Conservation (phyloP, 345 rosid genomes). For the Gossypium raimondii region DNA sequence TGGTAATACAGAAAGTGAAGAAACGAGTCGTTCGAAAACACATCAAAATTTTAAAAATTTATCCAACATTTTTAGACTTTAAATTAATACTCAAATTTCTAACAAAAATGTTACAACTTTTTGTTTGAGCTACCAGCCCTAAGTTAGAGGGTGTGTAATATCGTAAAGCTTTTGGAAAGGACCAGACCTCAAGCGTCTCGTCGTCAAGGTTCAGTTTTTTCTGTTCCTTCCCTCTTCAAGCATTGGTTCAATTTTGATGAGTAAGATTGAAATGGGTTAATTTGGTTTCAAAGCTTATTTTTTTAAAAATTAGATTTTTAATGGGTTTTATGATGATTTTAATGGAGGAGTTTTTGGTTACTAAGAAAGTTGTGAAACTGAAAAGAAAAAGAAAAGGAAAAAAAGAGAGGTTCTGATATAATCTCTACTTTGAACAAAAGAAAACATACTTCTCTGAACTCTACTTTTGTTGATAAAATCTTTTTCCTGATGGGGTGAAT, state of each 20-base stretch:
- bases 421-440: no score
- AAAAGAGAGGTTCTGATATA: no score
- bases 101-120: not conserved
- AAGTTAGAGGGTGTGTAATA: not conserved
- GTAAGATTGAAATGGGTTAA: not conserved
- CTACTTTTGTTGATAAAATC: no score
- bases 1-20: no score
- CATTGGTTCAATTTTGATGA: not conserved
- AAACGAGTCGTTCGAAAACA: no score
- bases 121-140: no score
- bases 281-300: not conserved
- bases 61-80: no score
- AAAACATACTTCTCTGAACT: no score
- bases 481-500: no score
- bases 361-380: not conserved
- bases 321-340: not conserved
- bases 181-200: slow-evolving; percentile 74
- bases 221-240: not conserved
- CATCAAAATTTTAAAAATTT: no score
- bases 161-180: slow-evolving; percentile 54
- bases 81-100: not conserved
- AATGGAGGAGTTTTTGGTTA: not conserved
- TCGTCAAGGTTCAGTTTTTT: slow-evolving; percentile 56
- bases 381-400: not conserved
- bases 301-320: not conserved